Conservation (phyloP, 1,139 yeast genomes). For the Geotrichum fermentans region DNA sequence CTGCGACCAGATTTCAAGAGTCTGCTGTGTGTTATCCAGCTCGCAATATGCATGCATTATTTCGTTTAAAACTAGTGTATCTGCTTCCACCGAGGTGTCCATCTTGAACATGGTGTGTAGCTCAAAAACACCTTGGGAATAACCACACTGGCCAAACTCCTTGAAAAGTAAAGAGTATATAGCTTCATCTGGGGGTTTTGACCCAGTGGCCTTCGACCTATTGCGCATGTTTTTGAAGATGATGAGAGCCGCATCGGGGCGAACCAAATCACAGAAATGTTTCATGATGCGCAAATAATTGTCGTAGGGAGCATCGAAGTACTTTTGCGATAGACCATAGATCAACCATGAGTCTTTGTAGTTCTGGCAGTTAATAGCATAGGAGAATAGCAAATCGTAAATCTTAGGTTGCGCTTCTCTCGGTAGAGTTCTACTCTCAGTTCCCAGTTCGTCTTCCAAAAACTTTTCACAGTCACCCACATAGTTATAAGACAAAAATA, state of each 20-base stretch:
- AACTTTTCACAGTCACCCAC: slow-evolving; percentile 58
- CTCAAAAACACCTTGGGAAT: slow-evolving; percentile 65
- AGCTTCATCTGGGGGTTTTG: slow-evolving; percentile 61
- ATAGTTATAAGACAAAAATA: slow-evolving; percentile 47
- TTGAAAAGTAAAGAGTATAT: slow-evolving; percentile 59
- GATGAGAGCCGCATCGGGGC: slow-evolving; percentile 61
- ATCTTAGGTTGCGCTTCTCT: slow-evolving; percentile 37
- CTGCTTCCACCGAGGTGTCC: slow-evolving; percentile 58
- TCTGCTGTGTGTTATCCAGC: slow-evolving; percentile 55
- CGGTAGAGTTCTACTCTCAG: slow-evolving; percentile 38
- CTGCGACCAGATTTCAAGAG: slow-evolving; percentile 58
- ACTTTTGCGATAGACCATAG: slow-evolving; percentile 55
- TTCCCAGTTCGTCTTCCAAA: slow-evolving; percentile 52
- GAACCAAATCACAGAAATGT: slow-evolving; percentile 52
- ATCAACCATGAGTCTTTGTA: slow-evolving; percentile 59
- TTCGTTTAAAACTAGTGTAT: slow-evolving; percentile 56
- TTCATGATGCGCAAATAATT: slow-evolving; percentile 57
- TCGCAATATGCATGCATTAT: slow-evolving; percentile 64
- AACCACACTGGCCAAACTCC: slow-evolving; percentile 55
- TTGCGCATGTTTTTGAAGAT: slow-evolving; percentile 61
- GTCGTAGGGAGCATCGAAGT: slow-evolving; percentile 57
- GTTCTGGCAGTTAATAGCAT: slow-evolving; percentile 41
- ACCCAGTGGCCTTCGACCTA: slow-evolving; percentile 53
- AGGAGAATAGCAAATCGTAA: slow-evolving; percentile 45
- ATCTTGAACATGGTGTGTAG: slow-evolving; percentile 62